Evolutionary conservation across 129 eudicot species (phyloP).

Genomic region (Lactuca sativa): DNA sequence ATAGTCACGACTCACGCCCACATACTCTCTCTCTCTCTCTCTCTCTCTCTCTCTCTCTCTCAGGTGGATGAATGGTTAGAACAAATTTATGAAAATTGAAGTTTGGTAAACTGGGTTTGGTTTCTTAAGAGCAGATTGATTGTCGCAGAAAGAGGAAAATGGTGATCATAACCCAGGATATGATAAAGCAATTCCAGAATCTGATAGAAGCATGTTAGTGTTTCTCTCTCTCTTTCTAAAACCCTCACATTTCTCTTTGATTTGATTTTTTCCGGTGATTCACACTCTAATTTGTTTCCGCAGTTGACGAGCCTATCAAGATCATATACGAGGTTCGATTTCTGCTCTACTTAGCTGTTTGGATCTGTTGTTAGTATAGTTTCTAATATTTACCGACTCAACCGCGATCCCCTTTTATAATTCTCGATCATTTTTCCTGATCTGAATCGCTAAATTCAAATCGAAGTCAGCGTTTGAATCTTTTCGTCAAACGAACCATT

Average conservation of each 20-base stretch:
- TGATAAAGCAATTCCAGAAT: conserved; percentile 64
- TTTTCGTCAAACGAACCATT: conserved; percentile 1
- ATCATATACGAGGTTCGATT: conserved; percentile 63
- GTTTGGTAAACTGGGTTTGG: conserved; percentile 18
- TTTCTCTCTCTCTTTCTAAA: conserved; percentile 20
- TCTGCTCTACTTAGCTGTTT: conserved; percentile 17
- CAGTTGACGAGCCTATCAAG: conserved; percentile 85
- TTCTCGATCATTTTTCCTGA: conserved; percentile 8
- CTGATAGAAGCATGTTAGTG: conserved; percentile 57
- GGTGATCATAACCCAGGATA: conserved; percentile 68
- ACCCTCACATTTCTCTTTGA: conserved; percentile 13
- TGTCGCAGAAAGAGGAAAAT: conserved; percentile 31
- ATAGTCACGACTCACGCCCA: conserved; percentile 20
- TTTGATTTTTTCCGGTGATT: conserved; percentile 15
- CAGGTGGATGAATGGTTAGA: conserved; percentile 12
- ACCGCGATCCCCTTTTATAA: conserved; percentile 19
- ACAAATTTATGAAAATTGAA: conserved; percentile 2
- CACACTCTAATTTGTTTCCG: conserved; percentile 24
- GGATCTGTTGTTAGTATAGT: conserved; percentile 22
- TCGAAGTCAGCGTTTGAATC: conserved; percentile 25
- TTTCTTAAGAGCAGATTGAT: conserved; percentile 10
- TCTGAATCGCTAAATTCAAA: conserved; percentile 21
- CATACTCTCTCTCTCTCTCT: conserved; percentile 5
- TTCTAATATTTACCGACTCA: conserved; percentile 6
- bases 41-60: conserved; percentile 13